Evolutionary conservation across 2,329 filamentous ascomycete species (phyloP).

Genomic region (Cercospora brassicicola): DNA sequence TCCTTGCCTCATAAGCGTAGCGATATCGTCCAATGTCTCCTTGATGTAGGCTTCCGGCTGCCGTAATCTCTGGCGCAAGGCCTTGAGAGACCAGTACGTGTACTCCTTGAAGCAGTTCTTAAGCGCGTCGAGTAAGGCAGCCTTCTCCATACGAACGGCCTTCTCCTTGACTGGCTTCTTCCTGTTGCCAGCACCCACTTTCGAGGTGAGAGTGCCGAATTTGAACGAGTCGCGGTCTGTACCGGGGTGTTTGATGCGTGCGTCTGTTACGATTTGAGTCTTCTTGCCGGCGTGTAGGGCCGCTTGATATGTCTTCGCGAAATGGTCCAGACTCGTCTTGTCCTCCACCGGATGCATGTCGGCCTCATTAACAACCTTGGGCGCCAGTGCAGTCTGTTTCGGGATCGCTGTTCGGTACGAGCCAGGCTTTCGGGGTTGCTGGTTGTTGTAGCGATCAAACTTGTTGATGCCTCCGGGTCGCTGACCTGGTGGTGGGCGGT

Average conservation of each 20-base stretch:
- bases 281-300: conserved; percentile 49
- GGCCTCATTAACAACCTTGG: conserved; percentile 72
- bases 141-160: conserved; percentile 82
- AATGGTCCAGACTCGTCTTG: conserved; percentile 63
- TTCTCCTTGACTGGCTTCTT: conserved; percentile 66
- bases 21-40: conserved; percentile 78
- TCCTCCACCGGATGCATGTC: conserved; percentile 70
- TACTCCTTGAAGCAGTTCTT: conserved; percentile 81
- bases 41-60: conserved; percentile 95
- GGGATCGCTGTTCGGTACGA: conserved; percentile 37
- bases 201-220: conserved; percentile 39
- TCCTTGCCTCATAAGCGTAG: conserved; percentile 77
- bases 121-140: conserved; percentile 82
- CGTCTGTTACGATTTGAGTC: conserved; percentile 46
- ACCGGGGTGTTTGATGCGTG: conserved; percentile 20
- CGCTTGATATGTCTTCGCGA: conserved; percentile 31
- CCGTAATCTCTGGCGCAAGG: conserved; percentile 71
- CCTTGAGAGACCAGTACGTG: conserved; percentile 92
- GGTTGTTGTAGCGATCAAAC: conserved; percentile 25
- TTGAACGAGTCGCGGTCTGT: conserved; percentile 38
- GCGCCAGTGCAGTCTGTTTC: conserved; percentile 78
- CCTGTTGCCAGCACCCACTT: conserved; percentile 28
- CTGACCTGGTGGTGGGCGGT: conserved; percentile 13
- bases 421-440: conserved; percentile 28
- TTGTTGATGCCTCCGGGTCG: conserved; percentile 30